phyloP scores from a whole-genome alignment of 2,329 filamentous ascomycete species.

The Rasamsonia emersonii region DNA sequence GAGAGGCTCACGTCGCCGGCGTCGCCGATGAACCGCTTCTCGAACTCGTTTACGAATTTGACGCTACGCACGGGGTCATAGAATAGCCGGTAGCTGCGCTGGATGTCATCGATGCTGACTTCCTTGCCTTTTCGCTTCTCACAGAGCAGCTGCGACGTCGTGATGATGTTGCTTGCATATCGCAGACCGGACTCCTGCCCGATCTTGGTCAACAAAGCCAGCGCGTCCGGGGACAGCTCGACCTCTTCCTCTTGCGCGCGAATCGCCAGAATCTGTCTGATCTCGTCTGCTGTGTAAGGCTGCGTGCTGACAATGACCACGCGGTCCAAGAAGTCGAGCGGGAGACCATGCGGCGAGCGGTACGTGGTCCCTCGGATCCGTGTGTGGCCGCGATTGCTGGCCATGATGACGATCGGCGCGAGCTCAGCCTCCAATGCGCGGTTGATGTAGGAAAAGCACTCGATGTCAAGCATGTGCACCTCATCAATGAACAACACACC shows the following conservation, averaged over 20 bases:
- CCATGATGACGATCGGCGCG: constrained; percentile 98
- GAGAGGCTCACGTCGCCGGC: constrained; percentile 69
- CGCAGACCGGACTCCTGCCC: constrained; percentile 83
- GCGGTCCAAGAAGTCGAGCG: constrained; percentile 90
- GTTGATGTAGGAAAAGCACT: constrained; percentile 98
- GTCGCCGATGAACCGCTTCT: constrained; percentile 87
- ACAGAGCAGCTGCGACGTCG: constrained; percentile 78
- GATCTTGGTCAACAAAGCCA: constrained; percentile 91
- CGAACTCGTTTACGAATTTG: constrained; percentile 81
- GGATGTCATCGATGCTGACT: constrained; percentile 78
- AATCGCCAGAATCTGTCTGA: constrained; percentile 86
- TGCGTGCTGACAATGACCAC: constrained; percentile 95
- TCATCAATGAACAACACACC: constrained; percentile 98
- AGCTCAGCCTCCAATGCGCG: constrained; percentile 90
- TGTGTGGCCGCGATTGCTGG: constrained; percentile 87
- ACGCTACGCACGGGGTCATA: constrained; percentile 83
- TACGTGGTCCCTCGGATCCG: constrained; percentile 91
- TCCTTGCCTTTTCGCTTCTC: constrained; percentile 79
- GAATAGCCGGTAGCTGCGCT: constrained; percentile 88
- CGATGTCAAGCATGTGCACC: constrained; percentile 99
- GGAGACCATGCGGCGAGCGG: constrained; percentile 83
- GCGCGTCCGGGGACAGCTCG: constrained; percentile 78
- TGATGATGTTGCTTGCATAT: constrained; percentile 97
- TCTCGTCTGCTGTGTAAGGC: constrained; percentile 71
- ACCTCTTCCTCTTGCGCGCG: constrained; percentile 94